These are phyloP conservation scores for Hyphopichia wangnamkhiaoensis DNA, from an alignment of 1,139 yeast species.

Conservation along the genomic window DNA sequence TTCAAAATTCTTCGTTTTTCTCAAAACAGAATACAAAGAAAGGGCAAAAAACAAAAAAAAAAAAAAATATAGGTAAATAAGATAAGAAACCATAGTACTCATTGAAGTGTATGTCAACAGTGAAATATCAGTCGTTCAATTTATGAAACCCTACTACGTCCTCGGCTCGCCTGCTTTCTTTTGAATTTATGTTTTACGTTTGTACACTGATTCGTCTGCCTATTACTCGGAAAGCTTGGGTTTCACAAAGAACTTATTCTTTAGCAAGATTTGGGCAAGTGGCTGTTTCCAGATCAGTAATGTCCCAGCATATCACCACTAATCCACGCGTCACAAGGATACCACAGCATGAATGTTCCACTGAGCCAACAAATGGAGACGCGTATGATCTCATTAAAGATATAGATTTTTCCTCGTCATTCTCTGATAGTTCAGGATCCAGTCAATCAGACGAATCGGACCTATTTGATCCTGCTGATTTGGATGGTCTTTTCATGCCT, in stretches of 20 bases:
- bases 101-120: too few relatives aligned
- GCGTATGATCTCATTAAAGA: not conserved
- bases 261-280: not conserved
- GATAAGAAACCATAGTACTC: too few relatives aligned
- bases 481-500: constrained; percentile 4
- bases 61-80: too few relatives aligned
- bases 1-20: too few relatives aligned
- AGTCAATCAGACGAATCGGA: constrained; percentile 2
- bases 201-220: not conserved
- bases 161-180: not conserved
- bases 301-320: not conserved
- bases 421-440: not conserved
- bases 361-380: not conserved
- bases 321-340: not conserved
- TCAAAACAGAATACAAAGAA: too few relatives aligned
- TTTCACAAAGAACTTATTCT: not conserved
- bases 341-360: not conserved
- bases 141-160: too few relatives aligned
- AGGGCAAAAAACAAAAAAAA: too few relatives aligned
- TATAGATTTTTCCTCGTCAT: constrained; percentile 4
- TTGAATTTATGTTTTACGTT: not conserved
- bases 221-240: not conserved
- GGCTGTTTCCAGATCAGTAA: not conserved
- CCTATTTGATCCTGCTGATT: constrained; percentile 5
- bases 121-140: too few relatives aligned